A percentile compares a stretch with the other conserved stretches of the same genome.
Evolutionary conservation across 495 filamentous ascomycete species (phyloP).

Genomic region (Hypoxylon fragiforme): DNA sequence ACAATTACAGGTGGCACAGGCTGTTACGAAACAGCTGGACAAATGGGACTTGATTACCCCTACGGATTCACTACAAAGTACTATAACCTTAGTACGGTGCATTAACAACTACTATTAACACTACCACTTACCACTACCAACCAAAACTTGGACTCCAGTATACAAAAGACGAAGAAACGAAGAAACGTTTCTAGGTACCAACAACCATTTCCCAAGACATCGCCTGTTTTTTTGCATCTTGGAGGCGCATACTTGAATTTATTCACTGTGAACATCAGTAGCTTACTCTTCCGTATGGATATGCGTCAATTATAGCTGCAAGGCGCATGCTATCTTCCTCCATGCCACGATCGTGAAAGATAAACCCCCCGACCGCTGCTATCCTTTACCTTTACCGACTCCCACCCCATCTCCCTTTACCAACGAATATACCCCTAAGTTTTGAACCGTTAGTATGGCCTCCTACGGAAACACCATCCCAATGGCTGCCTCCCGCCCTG

Average conservation of each 20-base stretch:
- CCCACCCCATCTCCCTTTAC: conserved; percentile 8
- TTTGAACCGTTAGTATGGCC: conserved; percentile 40
- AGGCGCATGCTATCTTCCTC: conserved; percentile 30
- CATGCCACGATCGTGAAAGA: conserved; percentile 32
- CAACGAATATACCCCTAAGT: neutral
- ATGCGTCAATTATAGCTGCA: conserved; percentile 37
- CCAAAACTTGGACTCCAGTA: no score
- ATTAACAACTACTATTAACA: no score
- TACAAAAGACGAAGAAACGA: no score
- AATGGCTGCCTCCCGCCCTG: conserved; percentile 38
- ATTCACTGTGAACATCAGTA: conserved; percentile 5
- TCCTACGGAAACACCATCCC: conserved; percentile 50
- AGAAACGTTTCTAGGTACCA: no score
- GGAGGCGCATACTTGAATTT: conserved; percentile 2
- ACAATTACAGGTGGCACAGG: conserved; percentile 29
- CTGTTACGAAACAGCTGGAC: conserved; percentile 26
- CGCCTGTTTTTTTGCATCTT: neutral
- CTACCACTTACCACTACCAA: no score
- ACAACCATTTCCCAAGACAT: no score
- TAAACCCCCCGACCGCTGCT: conserved; percentile 18
- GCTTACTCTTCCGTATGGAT: neutral
- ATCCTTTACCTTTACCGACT: conserved; percentile 30
- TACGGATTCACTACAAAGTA: conserved; percentile 11
- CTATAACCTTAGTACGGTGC: no score
- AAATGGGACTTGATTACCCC: neutral